phyloP scores from a whole-genome alignment of 2,329 filamentous ascomycete genomes.

The Orbilia ellipsospora region DNA sequence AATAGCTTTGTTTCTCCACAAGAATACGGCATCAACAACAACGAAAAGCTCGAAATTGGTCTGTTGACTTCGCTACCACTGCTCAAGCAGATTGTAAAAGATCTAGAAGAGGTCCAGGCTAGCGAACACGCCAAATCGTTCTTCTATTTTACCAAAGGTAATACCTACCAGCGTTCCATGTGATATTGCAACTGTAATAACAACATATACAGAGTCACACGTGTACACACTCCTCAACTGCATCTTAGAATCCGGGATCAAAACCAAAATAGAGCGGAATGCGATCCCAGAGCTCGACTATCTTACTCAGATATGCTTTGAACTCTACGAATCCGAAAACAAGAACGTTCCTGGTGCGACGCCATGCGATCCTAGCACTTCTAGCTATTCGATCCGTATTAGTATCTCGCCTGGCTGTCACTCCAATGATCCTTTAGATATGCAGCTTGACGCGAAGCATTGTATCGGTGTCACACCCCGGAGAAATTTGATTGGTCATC shows the following conservation, averaged over 20 bases:
- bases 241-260: constrained; percentile 94
- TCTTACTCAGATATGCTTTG: constrained; percentile 96
- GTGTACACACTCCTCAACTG: constrained; percentile 98
- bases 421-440: constrained; percentile 93
- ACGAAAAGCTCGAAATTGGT: constrained; percentile 98
- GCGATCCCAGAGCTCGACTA: constrained; percentile 98
- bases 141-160: constrained; percentile 92
- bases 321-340: constrained; percentile 94
- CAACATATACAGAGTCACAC: constrained; percentile 77
- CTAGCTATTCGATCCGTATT: constrained; percentile 95
- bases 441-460: constrained; percentile 94
- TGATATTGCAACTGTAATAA: neutral
- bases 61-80: constrained; percentile 91
- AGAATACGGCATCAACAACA: constrained; percentile 95
- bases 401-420: constrained; percentile 96
- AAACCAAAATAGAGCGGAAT: constrained; percentile 94
- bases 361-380: constrained; percentile 74
- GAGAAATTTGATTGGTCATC: constrained; percentile 87
- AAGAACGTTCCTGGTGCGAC: constrained; percentile 63
- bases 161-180: neutral
- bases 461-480: constrained; percentile 95
- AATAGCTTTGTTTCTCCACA: constrained; percentile 88
- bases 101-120: constrained; percentile 96
- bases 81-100: constrained; percentile 94
- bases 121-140: constrained; percentile 94